Evolutionary conservation across 805 yeast species (phyloP).

Genomic region (Schizosaccharomyces osmophilus): DNA sequence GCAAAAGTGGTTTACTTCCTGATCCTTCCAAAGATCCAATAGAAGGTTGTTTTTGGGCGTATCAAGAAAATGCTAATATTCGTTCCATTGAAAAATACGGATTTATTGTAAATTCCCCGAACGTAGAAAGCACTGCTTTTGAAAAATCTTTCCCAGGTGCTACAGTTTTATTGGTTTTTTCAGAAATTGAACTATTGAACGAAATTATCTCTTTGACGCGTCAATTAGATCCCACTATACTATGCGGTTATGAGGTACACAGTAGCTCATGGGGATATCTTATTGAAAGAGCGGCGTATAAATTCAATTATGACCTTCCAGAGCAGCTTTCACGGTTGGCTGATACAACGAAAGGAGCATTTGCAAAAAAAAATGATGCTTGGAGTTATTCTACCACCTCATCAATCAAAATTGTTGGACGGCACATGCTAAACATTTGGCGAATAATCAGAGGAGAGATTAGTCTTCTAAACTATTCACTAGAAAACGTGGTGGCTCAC

Average conservation of each 20-base stretch:
- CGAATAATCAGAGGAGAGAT: constrained; percentile 40
- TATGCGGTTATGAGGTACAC: constrained; percentile 68
- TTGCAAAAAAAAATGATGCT: constrained; percentile 23
- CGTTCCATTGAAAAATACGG: neutral
- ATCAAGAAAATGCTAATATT: neutral
- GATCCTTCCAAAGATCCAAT: neutral
- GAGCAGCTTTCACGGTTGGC: constrained; percentile 35
- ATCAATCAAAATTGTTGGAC: constrained; percentile 40
- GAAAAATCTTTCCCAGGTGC: neutral
- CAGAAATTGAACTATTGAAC: constrained; percentile 37
- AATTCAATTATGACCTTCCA: constrained; percentile 28
- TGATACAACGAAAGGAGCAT: constrained; percentile 14
- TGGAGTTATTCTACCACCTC: constrained; percentile 74
- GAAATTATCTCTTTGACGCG: constrained; percentile 32
- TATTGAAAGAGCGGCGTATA: constrained; percentile 27
- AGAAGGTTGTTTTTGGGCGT: neutral
- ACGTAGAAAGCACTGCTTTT: neutral
- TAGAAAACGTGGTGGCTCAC: constrained; percentile 55
- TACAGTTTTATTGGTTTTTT: constrained; percentile 14
- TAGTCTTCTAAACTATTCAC: constrained; percentile 37
- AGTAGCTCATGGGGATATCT: constrained; percentile 75
- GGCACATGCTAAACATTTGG: constrained; percentile 77
- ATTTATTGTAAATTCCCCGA: neutral
- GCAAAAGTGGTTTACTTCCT: neutral
- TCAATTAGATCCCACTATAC: constrained; percentile 59